Evolutionary conservation across 768 basidiomycete genomes (phyloP).

Genomic region (Suillus americanus): DNA sequence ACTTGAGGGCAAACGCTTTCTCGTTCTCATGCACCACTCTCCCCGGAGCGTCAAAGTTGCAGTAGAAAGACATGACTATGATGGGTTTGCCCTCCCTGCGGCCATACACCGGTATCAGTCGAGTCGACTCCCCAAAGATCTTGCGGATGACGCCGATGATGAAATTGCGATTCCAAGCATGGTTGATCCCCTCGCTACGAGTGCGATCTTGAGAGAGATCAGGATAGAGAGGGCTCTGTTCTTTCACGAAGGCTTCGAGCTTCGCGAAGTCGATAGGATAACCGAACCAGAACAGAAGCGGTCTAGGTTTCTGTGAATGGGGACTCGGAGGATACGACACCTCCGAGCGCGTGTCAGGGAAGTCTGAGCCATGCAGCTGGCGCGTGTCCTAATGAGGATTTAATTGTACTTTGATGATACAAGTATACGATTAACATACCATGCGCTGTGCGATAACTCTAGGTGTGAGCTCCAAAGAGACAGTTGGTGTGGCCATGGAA

Average conservation of each 20-base stretch:
- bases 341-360: not conserved
- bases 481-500: not conserved
- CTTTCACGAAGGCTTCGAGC: not conserved
- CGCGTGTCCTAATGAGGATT: not conserved
- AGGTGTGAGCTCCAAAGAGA: not conserved
- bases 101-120: not conserved
- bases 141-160: not conserved
- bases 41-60: not conserved
- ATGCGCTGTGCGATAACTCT: not conserved
- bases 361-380: not conserved
- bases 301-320: not conserved
- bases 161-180: not conserved
- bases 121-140: slow-evolving; percentile 1
- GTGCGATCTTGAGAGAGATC: not conserved
- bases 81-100: not conserved
- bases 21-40: not conserved
- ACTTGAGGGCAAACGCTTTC: not conserved
- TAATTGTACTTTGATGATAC: not conserved
- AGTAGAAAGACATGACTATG: not conserved
- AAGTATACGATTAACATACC: not conserved
- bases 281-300: not conserved
- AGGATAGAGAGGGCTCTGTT: not conserved
- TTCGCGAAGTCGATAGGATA: not conserved
- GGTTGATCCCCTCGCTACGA: not conserved
- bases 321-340: not conserved